Percentiles rank a stretch among this genome's conserved stretches.
Conservation (phyloP, 177 flowering plant species). For the Tripterygium wilfordii region DNA sequence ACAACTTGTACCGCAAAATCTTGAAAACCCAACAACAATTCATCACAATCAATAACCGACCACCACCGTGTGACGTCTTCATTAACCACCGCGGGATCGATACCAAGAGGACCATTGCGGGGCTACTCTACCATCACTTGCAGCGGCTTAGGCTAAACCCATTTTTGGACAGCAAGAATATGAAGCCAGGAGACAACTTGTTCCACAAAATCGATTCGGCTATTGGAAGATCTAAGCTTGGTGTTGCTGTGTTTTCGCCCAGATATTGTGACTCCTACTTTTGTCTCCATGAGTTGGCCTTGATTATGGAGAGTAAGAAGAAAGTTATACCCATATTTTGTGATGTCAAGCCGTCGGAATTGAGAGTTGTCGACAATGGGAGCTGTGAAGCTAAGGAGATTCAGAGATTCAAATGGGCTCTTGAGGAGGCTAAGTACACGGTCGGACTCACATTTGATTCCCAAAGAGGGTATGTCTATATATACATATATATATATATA, state of each 20-base stretch:
- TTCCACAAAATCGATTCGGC: constrained; percentile 26
- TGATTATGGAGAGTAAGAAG: constrained; percentile 29
- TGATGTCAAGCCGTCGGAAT: constrained; percentile 38
- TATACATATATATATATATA: background rate
- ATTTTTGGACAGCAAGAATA: constrained; percentile 39
- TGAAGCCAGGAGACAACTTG: constrained; percentile 43
- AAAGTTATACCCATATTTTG: constrained; percentile 33
- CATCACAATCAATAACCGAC: background rate
- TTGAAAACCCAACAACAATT: background rate
- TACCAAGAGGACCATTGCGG: constrained; percentile 32
- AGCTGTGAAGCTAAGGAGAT: constrained; percentile 13
- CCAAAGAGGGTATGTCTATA: constrained; percentile 16
- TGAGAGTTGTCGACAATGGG: constrained; percentile 15
- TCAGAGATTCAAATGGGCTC: constrained; percentile 23
- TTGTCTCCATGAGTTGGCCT: constrained; percentile 39
- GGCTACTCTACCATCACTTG: constrained; percentile 32
- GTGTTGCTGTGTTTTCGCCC: constrained; percentile 39
- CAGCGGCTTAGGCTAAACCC: constrained; percentile 13
- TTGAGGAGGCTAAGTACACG: constrained; percentile 32
- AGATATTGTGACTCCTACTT: constrained; percentile 33
- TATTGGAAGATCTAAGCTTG: constrained; percentile 24
- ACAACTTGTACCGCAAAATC: constrained; percentile 2
- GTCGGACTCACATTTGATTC: constrained; percentile 39
- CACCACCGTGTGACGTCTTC: constrained; percentile 31
- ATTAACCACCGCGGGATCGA: constrained; percentile 37